A percentile compares a stretch with the other conserved stretches of the same genome.
Evolutionary conservation across 2,329 filamentous ascomycete genomes (phyloP).

Genomic region (Aspergillus candidus): DNA sequence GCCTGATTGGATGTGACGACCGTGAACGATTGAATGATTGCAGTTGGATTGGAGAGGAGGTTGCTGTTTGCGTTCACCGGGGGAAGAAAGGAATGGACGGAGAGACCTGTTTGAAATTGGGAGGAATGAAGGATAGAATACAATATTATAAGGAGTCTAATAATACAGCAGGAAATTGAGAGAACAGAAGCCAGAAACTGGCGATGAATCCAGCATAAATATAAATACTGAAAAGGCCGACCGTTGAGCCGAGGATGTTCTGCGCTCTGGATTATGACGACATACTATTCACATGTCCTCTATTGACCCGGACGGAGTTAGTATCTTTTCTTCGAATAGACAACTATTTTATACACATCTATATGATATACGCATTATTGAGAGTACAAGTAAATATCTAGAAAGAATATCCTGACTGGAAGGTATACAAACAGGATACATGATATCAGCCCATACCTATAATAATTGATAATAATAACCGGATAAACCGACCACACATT

Average conservation of each 20-base stretch:
- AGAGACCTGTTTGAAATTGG: conserved; percentile 4
- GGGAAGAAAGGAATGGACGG: conserved; percentile 3
- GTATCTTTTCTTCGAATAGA: no score
- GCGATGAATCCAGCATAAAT: not conserved
- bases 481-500: no score
- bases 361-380: no score
- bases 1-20: no score
- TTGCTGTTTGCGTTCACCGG: conserved; percentile 35
- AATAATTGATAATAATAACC: no score
- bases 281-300: not conserved
- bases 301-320: no score
- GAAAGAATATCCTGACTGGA: no score
- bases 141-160: not conserved
- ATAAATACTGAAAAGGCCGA: not conserved
- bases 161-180: conserved; percentile 1
- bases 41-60: not conserved
- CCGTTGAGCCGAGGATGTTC: not conserved
- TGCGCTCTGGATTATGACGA: not conserved
- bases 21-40: no score
- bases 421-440: no score
- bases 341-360: no score
- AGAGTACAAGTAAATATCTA: no score
- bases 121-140: conserved; percentile 5
- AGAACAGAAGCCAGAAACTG: not conserved
- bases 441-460: no score